Evolutionary conservation across 73 alveolate species (phyloP), one percentile per base, ranked within the genome.

Genomic region (Paramecium sonneborni): DNA sequence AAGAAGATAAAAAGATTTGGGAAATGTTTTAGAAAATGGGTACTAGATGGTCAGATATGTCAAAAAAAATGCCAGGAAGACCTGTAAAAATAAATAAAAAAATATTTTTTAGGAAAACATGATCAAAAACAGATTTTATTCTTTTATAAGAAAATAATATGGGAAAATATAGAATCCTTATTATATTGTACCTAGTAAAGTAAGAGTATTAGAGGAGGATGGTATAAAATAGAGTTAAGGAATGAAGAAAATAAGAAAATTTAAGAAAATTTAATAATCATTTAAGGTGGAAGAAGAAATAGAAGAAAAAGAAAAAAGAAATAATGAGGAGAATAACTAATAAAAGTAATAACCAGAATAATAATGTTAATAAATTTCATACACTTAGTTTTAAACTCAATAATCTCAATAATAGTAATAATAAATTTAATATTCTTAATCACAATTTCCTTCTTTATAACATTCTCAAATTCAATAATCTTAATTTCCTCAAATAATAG

Each of bases 1-100:
- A 96, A 86, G 99, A 98, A 34, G 94, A 88, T 88, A 56, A 52
- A 72, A 30, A 43, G 55, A 88, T 88, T 70, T 88, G 85, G 84
- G 90, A 88, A n/a, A 88, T 70, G 89, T 88, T 43, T 57, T 69
- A 69, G 30, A 57, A 72, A 20, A 37, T 43, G 55, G 94, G 94
- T 69, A 76, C 94, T 24, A 88, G 55, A 48, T 88, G 94, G 94
- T 88, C 94, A 20, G 91, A 76, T 14, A 70, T 88, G 69, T 67
- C 94, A 15, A 88, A 88, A 26, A 46, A 43, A 52, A 32, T 88
- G 18, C 69, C 70, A 20, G 94, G 94, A 39, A 62, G 94, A 32
- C 94, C 94, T 70, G 94, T 79, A 79, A 15, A 2, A 79, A 43
- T 46, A 6, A 38, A 30, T 18, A 41, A 21, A 4, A 41, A 43